phyloP scores from a whole-genome alignment of 768 basidiomycete genomes.

The Scleroderma bovista region DNA sequence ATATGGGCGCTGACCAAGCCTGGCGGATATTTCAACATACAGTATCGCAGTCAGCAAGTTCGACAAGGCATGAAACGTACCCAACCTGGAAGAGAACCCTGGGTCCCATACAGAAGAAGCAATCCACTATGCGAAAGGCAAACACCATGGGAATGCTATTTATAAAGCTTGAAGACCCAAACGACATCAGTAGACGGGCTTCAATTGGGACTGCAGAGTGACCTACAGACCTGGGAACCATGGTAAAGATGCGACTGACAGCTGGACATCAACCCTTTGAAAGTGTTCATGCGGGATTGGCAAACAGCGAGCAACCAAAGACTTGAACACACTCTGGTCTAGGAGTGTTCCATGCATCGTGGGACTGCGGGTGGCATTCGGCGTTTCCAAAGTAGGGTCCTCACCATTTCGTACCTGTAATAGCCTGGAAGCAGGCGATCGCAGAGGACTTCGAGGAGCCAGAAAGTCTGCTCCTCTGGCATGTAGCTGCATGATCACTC shows the following conservation, averaged over 20 bases:
- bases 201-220: not conserved
- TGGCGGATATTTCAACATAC: too few species aligned
- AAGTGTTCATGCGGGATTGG: constrained; percentile 96
- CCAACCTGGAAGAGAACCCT: constrained; percentile 99
- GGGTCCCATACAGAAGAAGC: constrained; percentile 98
- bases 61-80: constrained; percentile 34
- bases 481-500: constrained; percentile 62
- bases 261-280: constrained; percentile 84
- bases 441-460: constrained; percentile 92
- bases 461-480: constrained; percentile 99
- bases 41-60: too few species aligned
- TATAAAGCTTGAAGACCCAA: constrained; percentile 51
- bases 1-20: not conserved
- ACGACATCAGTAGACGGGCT: not conserved
- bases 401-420: constrained; percentile 57
- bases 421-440: constrained; percentile 96
- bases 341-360: constrained; percentile 99
- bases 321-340: constrained; percentile 99
- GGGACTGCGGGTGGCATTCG: constrained; percentile 46
- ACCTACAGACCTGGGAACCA: constrained; percentile 96
- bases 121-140: constrained; percentile 95
- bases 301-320: constrained; percentile 81
- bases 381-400: too few species aligned
- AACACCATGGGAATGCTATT: constrained; percentile 98
- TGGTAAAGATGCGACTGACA: constrained; percentile 93